A percentile compares a stretch with the other conserved stretches of the same genome.
These are phyloP conservation scores for Sphaerosporella brunnea DNA, from an alignment of 495 filamentous ascomycete species.

Conservation along the genomic window DNA sequence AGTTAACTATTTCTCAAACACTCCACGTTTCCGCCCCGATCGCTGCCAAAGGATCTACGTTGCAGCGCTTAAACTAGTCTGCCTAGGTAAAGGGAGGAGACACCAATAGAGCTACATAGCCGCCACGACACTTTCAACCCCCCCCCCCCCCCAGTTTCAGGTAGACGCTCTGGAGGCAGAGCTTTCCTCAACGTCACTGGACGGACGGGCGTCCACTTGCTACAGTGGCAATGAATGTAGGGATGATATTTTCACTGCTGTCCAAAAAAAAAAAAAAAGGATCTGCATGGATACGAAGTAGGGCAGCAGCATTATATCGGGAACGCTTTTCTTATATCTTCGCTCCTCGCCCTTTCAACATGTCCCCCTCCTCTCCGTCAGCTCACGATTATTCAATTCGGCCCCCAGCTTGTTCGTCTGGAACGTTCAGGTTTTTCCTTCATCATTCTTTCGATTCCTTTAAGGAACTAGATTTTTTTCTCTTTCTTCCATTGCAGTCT, in stretches of 20 bases:
- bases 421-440: background rate
- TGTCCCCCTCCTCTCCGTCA: background rate
- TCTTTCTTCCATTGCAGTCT: background rate
- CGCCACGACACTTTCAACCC: too few species aligned
- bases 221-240: background rate
- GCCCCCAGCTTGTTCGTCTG: constrained; percentile 1
- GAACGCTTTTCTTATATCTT: background rate
- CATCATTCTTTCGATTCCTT: background rate
- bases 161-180: background rate
- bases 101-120: too few species aligned
- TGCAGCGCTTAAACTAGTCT: too few species aligned
- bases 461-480: constrained; percentile 4
- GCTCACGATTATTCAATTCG: background rate
- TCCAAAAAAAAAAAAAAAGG: too few species aligned
- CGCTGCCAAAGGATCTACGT: too few species aligned
- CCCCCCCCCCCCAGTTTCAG: too few species aligned
- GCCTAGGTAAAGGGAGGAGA: too few species aligned
- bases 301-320: too few species aligned
- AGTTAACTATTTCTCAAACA: too few species aligned
- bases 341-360: background rate
- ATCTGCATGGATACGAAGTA: too few species aligned
- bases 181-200: background rate
- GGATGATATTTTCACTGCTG: too few species aligned
- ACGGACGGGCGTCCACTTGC: background rate
- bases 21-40: too few species aligned